Percentiles rank a stretch among this genome's conserved stretches.
These are phyloP conservation scores for Ogataea pignaliae DNA, from an alignment of 805 yeast species.

Conservation along the genomic window DNA sequence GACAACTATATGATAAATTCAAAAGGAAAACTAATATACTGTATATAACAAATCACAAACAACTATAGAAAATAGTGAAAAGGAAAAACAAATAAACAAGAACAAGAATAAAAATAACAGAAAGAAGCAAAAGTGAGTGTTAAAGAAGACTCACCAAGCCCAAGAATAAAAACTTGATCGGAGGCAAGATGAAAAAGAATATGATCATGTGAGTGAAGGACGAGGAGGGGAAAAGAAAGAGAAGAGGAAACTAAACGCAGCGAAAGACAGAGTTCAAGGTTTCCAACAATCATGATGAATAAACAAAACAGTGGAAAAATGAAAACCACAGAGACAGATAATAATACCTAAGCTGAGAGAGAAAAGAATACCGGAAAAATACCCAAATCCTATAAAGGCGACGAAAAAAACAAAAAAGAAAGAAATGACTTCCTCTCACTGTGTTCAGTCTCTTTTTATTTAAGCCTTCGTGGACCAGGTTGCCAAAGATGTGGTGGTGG, in stretches of 20 bases:
- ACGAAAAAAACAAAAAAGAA: not conserved
- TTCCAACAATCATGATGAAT: not conserved
- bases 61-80: too few relatives aligned
- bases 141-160: too few relatives aligned
- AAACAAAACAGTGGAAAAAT: slow-evolving; percentile 1
- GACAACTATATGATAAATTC: too few relatives aligned
- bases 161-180: too few relatives aligned
- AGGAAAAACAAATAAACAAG: too few relatives aligned
- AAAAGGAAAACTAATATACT: too few relatives aligned
- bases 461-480: slow-evolving; percentile 50
- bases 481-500: slow-evolving; percentile 37
- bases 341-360: not conserved
- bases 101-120: too few relatives aligned
- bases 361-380: too few relatives aligned
- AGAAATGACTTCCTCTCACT: not conserved
- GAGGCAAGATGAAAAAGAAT: too few relatives aligned
- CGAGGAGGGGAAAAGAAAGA: not conserved
- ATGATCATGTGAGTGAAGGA: too few relatives aligned
- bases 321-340: not conserved
- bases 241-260: not conserved
- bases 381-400: not conserved
- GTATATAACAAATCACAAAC: too few relatives aligned
- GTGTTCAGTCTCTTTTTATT: not conserved
- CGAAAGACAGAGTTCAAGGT: not conserved
- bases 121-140: too few relatives aligned